Conservation (phyloP, 495 filamentous ascomycete species). For the Aspergillus wentii region DNA sequence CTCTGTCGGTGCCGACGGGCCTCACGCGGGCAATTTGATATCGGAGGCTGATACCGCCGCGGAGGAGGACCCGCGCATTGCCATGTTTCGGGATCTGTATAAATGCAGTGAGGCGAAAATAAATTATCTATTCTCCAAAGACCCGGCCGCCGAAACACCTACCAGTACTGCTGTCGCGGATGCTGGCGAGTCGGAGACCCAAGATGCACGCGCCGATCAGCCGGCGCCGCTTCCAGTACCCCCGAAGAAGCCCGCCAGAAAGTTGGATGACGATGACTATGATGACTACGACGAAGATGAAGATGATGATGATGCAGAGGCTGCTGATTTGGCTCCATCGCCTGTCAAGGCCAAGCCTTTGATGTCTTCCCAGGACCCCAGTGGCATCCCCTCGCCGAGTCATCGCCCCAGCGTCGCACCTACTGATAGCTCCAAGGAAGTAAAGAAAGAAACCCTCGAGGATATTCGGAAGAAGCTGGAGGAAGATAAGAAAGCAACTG, state of each 20-base stretch:
- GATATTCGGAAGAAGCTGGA: conserved; percentile 90
- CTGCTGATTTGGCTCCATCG: conserved; percentile 46
- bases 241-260: conserved; percentile 59
- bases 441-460: conserved; percentile 63
- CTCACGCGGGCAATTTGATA: conserved; percentile 41
- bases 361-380: conserved; percentile 33
- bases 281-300: conserved; percentile 81
- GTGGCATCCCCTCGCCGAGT: conserved; percentile 20
- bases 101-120: conserved; percentile 56
- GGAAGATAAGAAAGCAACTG: conserved; percentile 87
- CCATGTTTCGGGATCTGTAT: conserved; percentile 57
- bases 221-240: conserved; percentile 30
- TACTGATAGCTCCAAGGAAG: conserved; percentile 33
- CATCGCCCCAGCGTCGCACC: conserved; percentile 25
- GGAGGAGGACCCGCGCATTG: conserved; percentile 63
- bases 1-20: conserved; percentile 43
- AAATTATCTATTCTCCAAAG: conserved; percentile 51
- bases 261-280: conserved; percentile 77
- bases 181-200: conserved; percentile 21
- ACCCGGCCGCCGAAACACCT: conserved; percentile 29
- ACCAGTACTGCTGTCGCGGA: conserved; percentile 22
- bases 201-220: conserved; percentile 35
- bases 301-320: conserved; percentile 75
- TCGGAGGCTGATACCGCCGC: conserved; percentile 44
- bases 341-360: conserved; percentile 57